Evolutionary conservation across 441 rosid genomes (phyloP), one percentile per base, ranked within the genome.

Genomic region (Mallotus repandus): DNA sequence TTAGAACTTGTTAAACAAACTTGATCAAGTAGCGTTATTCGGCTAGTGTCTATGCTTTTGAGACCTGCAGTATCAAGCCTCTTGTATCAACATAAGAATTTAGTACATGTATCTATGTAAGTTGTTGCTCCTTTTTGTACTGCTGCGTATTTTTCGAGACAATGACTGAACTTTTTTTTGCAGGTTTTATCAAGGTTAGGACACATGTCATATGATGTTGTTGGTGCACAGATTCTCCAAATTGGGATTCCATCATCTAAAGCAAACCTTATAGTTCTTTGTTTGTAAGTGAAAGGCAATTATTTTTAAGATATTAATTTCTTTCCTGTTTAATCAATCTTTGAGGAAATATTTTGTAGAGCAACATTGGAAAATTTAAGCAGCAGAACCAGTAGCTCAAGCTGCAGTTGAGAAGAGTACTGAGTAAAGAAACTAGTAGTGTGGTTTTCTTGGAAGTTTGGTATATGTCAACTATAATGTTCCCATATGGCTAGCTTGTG

Each of bases 161-260:
- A 22, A 63, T 7, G 50, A 45, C 43, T 41, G 46, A 21, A 66
- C 57, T 9, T 54, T 22, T 61, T 8, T 48, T 16, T 74, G 79
- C 85, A 94, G 97, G 94, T 94, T 52, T 73, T 92, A 10, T 94
- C 98, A 56, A 89, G 99, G 82, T 84, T 94, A 74, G 97, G 99
- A 45, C 93, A 94, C 80, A 91, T 92, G 98, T 88, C 97, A 45
- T 92, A 89, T 25, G 98, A 90, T 55, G 82, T 92, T 50, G 89
- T 92, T 16, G 97, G 97, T 56, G 91, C 92, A n/a, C 99, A 92
- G 84, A 94, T 94, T 75, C 98, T 94, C 73, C 99, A 94, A 81
- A 91, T 96, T 0, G 98, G 97, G 52, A 91, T 88, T 66, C 97
- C 99, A 50, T 87, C 94, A 9, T 87, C 94, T 25, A 94, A 94